These are phyloP conservation scores for Turnera subulata DNA, from an alignment of 345 rosid genomes.

Conservation along the genomic window DNA sequence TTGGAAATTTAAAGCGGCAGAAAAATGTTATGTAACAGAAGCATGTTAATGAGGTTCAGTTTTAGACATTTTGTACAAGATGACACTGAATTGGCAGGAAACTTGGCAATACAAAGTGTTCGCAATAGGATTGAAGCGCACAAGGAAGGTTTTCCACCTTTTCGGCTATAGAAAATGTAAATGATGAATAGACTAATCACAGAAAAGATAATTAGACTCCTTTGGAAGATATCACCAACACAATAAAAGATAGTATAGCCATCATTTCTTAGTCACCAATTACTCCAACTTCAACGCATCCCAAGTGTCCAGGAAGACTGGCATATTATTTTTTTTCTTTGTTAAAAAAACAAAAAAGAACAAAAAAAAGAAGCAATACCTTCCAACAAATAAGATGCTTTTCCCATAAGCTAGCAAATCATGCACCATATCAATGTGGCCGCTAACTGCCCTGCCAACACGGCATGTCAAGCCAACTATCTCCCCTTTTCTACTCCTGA, in stretches of 20 bases:
- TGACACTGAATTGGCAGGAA: not conserved
- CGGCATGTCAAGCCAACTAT: conserved; percentile 63
- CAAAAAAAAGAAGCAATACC: conserved; percentile 17
- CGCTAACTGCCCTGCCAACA: conserved; percentile 63
- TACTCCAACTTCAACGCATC: too few species aligned
- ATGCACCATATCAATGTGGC: conserved; percentile 57
- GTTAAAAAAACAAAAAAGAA: not conserved
- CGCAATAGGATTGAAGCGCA: too few species aligned
- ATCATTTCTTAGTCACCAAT: too few species aligned
- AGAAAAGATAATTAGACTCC: too few species aligned
- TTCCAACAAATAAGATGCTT: conserved; percentile 63
- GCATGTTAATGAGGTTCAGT: not conserved
- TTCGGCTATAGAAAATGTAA: too few species aligned
- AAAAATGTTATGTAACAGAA: not conserved
- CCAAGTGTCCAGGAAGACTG: too few species aligned
- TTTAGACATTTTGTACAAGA: not conserved
- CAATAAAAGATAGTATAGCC: too few species aligned
- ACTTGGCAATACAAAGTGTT: too few species aligned
- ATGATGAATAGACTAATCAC: too few species aligned
- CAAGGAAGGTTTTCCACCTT: too few species aligned
- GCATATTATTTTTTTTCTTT: too few species aligned
- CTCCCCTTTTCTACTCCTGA: conserved; percentile 49
- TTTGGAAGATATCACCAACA: too few species aligned
- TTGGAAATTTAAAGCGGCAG: not conserved
- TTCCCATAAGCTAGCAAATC: conserved; percentile 58